A percentile compares a stretch with the other conserved stretches of the same genome.
Evolutionary conservation across 768 basidiomycete species (phyloP).

Genomic region (Cyathus striatus): DNA sequence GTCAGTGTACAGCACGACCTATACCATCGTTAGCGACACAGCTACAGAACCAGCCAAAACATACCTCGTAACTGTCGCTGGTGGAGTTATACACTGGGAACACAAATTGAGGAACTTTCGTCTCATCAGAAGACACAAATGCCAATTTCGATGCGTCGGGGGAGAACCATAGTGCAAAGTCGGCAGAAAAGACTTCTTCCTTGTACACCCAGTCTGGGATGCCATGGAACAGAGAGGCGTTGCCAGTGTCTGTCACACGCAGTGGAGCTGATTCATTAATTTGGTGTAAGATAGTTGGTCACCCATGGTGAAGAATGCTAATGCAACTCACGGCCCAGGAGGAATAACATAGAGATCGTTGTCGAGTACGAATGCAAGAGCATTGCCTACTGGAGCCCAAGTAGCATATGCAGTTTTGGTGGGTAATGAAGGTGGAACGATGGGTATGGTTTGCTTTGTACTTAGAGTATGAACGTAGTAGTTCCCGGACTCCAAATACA

Average conservation of each 20-base stretch:
- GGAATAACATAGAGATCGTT: slow-evolving; percentile 90
- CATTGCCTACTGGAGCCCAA: slow-evolving; percentile 83
- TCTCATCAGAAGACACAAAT: slow-evolving; percentile 87
- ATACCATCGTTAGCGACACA: too few species aligned
- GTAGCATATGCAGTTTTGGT: slow-evolving; percentile 74
- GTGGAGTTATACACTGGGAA: slow-evolving; percentile 93
- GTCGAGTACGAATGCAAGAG: slow-evolving; percentile 79
- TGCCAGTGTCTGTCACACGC: slow-evolving; percentile 78
- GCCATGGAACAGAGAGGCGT: slow-evolving; percentile 84
- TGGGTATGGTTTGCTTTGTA: slow-evolving; percentile 61
- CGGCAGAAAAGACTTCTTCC: slow-evolving; percentile 75
- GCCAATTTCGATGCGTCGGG: slow-evolving; percentile 74
- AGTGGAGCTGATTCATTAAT: slow-evolving; percentile 45
- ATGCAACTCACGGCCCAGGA: slow-evolving; percentile 49
- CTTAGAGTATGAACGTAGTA: slow-evolving; percentile 87
- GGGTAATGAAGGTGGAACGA: slow-evolving; percentile 64
- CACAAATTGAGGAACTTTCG: slow-evolving; percentile 76
- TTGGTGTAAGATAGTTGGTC: slow-evolving; percentile 3
- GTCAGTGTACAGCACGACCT: slow-evolving; percentile 78
- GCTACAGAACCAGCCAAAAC: too few species aligned
- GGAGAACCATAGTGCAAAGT: slow-evolving; percentile 88
- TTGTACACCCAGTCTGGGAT: slow-evolving; percentile 98
- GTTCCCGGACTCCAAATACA: too few species aligned
- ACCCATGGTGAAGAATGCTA: background rate
- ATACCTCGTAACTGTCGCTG: slow-evolving; percentile 52